These are phyloP conservation scores for Penicillium subrubescens DNA, from an alignment of 495 filamentous ascomycete species.

Conservation along the genomic window DNA sequence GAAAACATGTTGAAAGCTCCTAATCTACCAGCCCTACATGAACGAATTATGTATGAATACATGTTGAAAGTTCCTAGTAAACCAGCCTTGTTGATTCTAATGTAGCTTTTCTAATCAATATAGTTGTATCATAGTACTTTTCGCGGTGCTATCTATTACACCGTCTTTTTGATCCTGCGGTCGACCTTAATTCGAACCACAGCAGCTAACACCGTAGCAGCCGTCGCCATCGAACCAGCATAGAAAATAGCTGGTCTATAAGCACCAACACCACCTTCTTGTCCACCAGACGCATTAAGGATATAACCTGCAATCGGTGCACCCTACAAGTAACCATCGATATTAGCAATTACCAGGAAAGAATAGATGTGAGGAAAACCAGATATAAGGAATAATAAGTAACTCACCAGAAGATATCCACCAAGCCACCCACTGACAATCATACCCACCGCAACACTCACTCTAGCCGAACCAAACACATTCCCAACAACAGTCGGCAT, in stretches of 20 bases:
- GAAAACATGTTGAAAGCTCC: neutral
- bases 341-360: neutral
- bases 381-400: constrained; percentile 10
- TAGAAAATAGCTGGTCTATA: constrained; percentile 64
- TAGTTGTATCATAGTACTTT: neutral
- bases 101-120: neutral
- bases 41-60: neutral
- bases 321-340: constrained; percentile 34
- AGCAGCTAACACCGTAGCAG: constrained; percentile 26
- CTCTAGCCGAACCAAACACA: constrained; percentile 56
- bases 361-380: neutral
- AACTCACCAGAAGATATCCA: constrained; percentile 56
- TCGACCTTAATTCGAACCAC: constrained; percentile 31
- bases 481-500: constrained; percentile 63
- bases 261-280: constrained; percentile 43
- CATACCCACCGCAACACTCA: constrained; percentile 63
- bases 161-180: constrained; percentile 27
- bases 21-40: neutral
- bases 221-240: constrained; percentile 45
- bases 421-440: constrained; percentile 61
- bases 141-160: constrained; percentile 2
- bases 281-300: constrained; percentile 54
- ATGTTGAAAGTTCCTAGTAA: neutral
- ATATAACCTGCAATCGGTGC: constrained; percentile 62
- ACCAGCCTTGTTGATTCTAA: neutral